A percentile compares a stretch with the other conserved stretches of the same genome.
phyloP scores from a whole-genome alignment of 78 protist species.

The Cavenderia fasciculata region DNA sequence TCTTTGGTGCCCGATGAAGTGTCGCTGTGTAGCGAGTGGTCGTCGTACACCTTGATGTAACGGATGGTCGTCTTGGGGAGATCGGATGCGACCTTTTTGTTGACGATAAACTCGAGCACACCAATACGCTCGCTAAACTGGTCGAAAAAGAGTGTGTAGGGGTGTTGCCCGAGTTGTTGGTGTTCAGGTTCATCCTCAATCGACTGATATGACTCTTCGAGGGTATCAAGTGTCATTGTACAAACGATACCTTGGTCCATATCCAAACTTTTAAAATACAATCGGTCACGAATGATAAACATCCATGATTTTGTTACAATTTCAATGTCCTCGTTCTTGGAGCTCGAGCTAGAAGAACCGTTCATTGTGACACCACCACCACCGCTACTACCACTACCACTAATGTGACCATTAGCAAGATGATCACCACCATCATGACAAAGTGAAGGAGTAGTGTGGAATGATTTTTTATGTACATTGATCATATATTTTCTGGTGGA shows the following conservation, averaged over 20 bases:
- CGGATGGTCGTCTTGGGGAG: slow-evolving; percentile 4
- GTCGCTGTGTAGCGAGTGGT: neutral
- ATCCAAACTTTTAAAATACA: slow-evolving; percentile 36
- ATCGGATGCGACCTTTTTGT: neutral
- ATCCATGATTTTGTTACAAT: slow-evolving; percentile 25
- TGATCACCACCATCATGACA: neutral
- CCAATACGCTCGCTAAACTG: neutral
- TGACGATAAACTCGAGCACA: slow-evolving; percentile 2
- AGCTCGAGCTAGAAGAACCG: neutral
- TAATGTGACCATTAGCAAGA: neutral
- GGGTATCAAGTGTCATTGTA: neutral
- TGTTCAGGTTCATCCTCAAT: slow-evolving; percentile 10
- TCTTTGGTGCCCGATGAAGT: too few species aligned
- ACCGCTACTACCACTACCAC: neutral
- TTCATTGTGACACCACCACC: neutral
- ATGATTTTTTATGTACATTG: neutral
- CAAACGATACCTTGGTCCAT: slow-evolving; percentile 25
- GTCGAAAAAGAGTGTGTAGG: slow-evolving; percentile 8
- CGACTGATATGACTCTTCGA: slow-evolving; percentile 18
- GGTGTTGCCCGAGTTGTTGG: slow-evolving; percentile 41
- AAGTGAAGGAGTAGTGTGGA: neutral
- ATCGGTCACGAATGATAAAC: slow-evolving; percentile 1
- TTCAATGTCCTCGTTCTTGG: neutral
- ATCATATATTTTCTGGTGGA: neutral
- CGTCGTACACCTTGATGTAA: neutral